A percentile compares a stretch with the other conserved stretches of the same genome.
These are phyloP conservation scores for Paramyrothecium sp. DNA, from an alignment of 2,329 filamentous ascomycete genomes.

Conservation along the genomic window DNA sequence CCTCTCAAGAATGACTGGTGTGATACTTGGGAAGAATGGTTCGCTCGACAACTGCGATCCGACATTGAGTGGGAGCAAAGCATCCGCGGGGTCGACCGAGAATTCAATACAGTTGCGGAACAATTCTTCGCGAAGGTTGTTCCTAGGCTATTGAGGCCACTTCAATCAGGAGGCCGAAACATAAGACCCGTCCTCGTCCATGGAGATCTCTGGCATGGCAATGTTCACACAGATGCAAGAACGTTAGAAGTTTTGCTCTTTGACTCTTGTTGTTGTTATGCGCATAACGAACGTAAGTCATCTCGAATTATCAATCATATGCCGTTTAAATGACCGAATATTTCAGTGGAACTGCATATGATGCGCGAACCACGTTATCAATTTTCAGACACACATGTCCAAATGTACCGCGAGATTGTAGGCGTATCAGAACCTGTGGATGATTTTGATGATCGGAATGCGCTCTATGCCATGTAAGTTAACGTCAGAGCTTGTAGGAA, in stretches of 20 bases:
- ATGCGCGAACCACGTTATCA: slow-evolving; percentile 4
- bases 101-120: neutral
- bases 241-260: neutral
- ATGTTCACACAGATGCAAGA: neutral
- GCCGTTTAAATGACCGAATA: neutral
- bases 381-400: neutral
- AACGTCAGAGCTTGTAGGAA: neutral
- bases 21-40: slow-evolving; percentile 1
- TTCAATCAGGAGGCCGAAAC: neutral
- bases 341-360: slow-evolving; percentile 4
- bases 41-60: neutral
- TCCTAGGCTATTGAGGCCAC: neutral
- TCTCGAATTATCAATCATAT: neutral
- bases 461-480: slow-evolving; percentile 23
- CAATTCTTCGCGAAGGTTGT: neutral
- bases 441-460: slow-evolving; percentile 26
- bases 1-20: neutral
- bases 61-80: slow-evolving; percentile 2
- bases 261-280: slow-evolving; percentile 1
- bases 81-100: neutral
- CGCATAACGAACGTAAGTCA: neutral
- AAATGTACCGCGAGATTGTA: slow-evolving; percentile 1
- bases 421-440: slow-evolving; percentile 21
- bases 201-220: slow-evolving; percentile 2
- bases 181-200: neutral